Evolutionary conservation across 352 stramenopile species (phyloP).

Genomic region (Pythium myriotylum): DNA sequence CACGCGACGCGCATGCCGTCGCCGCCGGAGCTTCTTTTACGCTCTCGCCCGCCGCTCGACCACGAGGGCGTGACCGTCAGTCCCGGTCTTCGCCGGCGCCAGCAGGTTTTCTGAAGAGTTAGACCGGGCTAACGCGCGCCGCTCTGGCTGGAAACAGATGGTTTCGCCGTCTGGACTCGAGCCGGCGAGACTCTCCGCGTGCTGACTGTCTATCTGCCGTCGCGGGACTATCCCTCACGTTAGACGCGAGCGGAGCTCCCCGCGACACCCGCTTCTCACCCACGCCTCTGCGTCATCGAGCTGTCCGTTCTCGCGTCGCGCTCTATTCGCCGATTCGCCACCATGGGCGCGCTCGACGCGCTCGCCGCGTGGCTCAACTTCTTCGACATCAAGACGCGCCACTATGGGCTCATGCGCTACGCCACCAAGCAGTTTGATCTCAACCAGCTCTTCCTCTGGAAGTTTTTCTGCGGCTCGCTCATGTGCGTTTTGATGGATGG

Average conservation of each 20-base stretch:
- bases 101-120: conserved; percentile 8
- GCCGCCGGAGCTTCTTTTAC: neutral
- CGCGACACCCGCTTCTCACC: no score
- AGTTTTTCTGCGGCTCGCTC: conserved; percentile 50
- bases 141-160: neutral
- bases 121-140: no score
- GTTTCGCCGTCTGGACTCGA: neutral
- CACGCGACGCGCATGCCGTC: no score
- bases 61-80: neutral
- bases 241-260: no score
- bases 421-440: conserved; percentile 46
- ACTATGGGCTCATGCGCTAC: conserved; percentile 51
- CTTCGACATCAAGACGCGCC: conserved; percentile 65
- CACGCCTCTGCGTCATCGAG: no score
- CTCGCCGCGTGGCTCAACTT: conserved; percentile 69
- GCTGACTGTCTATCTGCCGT: neutral
- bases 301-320: no score
- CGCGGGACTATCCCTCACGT: neutral
- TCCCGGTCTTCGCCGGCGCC: conserved; percentile 2
- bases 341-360: conserved; percentile 28
- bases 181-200: neutral
- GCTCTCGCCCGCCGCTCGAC: neutral
- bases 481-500: conserved; percentile 40
- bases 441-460: conserved; percentile 63
- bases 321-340: no score